Evolutionary conservation across 2,329 filamentous ascomycete genomes (phyloP).

Genomic region (Exophiala oligosperma): DNA sequence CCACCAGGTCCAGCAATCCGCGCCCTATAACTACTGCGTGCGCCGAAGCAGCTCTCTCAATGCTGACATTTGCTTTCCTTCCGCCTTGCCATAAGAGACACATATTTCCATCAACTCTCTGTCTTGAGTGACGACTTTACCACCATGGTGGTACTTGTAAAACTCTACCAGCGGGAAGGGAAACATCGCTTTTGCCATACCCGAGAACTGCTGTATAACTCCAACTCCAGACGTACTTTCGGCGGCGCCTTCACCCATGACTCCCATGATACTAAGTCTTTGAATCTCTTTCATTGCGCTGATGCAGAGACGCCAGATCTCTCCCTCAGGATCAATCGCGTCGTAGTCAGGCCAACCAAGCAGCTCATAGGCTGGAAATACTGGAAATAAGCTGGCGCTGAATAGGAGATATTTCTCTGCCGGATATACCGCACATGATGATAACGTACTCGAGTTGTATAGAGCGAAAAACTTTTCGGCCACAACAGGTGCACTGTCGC

Average conservation of each 20-base stretch:
- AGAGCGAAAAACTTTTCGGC: background rate
- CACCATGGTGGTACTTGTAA: conserved; percentile 3
- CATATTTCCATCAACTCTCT: background rate
- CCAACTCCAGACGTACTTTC: background rate
- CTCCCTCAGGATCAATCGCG: background rate
- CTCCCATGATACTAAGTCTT: background rate
- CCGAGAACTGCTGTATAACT: background rate
- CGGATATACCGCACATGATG: background rate
- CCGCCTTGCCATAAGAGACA: background rate
- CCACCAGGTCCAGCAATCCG: too few species aligned
- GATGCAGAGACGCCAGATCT: background rate
- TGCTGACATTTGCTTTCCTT: conserved; percentile 1
- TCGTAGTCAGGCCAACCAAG: background rate
- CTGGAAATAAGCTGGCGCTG: background rate
- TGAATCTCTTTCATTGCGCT: conserved; percentile 4
- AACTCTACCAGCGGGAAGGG: background rate
- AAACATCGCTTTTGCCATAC: conserved; percentile 2
- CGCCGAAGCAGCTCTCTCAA: conserved; percentile 27
- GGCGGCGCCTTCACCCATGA: background rate
- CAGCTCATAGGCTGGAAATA: background rate
- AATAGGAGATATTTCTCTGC: background rate
- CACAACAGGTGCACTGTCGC: background rate
- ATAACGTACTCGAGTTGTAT: background rate
- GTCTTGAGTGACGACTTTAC: conserved; percentile 1
- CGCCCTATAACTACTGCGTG: too few species aligned